A percentile compares a stretch with the other conserved stretches of the same genome.
These are phyloP conservation scores for Calonectria leucothoes DNA, from an alignment of 2,329 filamentous ascomycete species.

Conservation along the genomic window DNA sequence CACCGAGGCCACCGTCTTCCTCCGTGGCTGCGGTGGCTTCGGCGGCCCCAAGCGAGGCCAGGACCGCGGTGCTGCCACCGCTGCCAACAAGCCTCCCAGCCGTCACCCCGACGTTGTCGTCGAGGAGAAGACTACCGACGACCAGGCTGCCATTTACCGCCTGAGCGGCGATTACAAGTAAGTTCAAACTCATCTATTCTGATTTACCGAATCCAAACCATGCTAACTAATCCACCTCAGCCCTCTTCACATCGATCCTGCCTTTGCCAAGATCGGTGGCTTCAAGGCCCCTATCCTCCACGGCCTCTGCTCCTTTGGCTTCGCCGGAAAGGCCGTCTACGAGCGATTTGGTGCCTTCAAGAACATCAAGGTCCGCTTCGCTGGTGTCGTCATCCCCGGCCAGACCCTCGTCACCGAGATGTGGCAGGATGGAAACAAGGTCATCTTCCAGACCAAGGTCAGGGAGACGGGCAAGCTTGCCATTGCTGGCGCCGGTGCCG, in stretches of 20 bases:
- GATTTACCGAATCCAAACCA: not conserved
- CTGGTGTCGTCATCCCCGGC: constrained; percentile 84
- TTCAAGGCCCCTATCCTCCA: constrained; percentile 96
- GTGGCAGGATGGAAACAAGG: constrained; percentile 86
- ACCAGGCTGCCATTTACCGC: constrained; percentile 94
- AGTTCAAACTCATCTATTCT: constrained; percentile 33
- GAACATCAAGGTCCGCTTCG: constrained; percentile 94
- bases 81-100: constrained; percentile 81
- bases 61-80: constrained; percentile 84
- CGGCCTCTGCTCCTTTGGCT: constrained; percentile 95
- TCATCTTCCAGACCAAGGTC: constrained; percentile 88
- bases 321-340: constrained; percentile 90
- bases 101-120: constrained; percentile 83
- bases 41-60: constrained; percentile 81
- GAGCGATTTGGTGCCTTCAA: constrained; percentile 85
- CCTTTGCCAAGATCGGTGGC: constrained; percentile 93
- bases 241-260: constrained; percentile 94
- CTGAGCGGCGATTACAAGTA: constrained; percentile 92
- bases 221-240: constrained; percentile 42
- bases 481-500: constrained; percentile 83
- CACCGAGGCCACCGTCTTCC: constrained; percentile 94
- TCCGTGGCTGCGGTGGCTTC: constrained; percentile 91
- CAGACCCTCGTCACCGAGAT: constrained; percentile 94
- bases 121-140: constrained; percentile 87
- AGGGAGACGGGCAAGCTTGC: constrained; percentile 93